Evolutionary conservation across 2,329 filamentous ascomycete species (phyloP).

Genomic region (Trichophyton schoenleinii): DNA sequence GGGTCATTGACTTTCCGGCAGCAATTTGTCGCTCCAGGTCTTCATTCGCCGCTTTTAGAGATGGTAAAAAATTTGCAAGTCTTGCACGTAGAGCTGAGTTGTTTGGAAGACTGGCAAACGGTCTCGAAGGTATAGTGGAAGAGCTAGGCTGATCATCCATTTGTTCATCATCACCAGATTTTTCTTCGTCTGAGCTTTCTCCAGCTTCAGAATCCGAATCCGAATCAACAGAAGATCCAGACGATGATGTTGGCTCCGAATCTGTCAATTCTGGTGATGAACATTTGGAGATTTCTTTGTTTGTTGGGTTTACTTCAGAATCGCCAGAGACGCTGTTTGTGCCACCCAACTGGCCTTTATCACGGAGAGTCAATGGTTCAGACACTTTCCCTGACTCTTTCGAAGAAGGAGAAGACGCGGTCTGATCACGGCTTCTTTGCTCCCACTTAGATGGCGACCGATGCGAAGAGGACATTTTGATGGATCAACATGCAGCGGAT

Average conservation of each 20-base stretch:
- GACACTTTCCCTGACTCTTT: neutral
- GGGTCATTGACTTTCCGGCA: constrained; percentile 16
- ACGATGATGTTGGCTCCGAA: constrained; percentile 13
- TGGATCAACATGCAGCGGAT: too few species aligned
- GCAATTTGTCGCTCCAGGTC: constrained; percentile 29
- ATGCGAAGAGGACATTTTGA: neutral
- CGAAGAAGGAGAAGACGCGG: neutral
- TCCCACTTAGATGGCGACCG: neutral
- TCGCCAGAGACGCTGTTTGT: neutral
- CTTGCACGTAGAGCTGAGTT: constrained; percentile 25
- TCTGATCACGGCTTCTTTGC: neutral
- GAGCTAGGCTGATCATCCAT: neutral
- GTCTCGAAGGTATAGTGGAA: constrained; percentile 17
- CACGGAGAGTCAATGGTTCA: neutral
- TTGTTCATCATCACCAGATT: neutral
- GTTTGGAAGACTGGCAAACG: constrained; percentile 21
- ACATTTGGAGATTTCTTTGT: neutral
- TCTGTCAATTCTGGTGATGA: neutral
- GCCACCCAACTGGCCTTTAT: neutral
- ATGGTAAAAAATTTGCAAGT: constrained; percentile 30
- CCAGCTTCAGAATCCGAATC: constrained; percentile 15
- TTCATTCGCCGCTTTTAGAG: constrained; percentile 33
- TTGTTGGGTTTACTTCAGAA: neutral
- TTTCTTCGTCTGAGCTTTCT: neutral
- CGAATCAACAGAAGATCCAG: constrained; percentile 11